Evolutionary conservation across 2,329 filamentous ascomycete species (phyloP).

Genomic region (Trichoderma citrinoviride): DNA sequence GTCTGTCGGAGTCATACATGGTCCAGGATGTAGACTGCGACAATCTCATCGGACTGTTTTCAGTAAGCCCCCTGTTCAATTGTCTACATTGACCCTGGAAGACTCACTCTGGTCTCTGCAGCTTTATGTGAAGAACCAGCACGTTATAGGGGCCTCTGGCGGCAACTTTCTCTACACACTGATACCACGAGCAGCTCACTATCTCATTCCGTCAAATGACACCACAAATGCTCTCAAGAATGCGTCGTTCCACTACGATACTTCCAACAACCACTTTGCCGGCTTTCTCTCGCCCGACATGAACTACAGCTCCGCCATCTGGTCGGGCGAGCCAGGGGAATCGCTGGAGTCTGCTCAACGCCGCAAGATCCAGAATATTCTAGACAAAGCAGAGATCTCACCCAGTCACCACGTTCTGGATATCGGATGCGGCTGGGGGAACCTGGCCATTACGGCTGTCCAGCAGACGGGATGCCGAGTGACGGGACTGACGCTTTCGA

Average conservation of each 20-base stretch:
- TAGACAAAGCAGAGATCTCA: constrained; percentile 62
- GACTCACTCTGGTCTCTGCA: not conserved
- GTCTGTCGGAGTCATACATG: constrained; percentile 24
- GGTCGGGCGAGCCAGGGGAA: constrained; percentile 41
- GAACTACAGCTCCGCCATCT: constrained; percentile 24
- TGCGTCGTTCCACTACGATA: constrained; percentile 23
- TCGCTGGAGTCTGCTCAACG: constrained; percentile 63
- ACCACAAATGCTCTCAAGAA: constrained; percentile 10
- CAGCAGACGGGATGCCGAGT: constrained; percentile 63
- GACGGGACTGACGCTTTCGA: constrained; percentile 64
- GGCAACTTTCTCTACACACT: constrained; percentile 9
- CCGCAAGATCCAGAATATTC: constrained; percentile 65
- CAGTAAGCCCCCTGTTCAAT: not conserved
- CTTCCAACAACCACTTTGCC: constrained; percentile 22
- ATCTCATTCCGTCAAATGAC: constrained; percentile 8
- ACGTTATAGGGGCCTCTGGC: constrained; percentile 3
- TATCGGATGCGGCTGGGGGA: constrained; percentile 73
- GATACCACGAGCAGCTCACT: constrained; percentile 3
- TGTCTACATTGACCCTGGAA: not conserved
- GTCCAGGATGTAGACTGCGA: constrained; percentile 21
- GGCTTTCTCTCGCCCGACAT: constrained; percentile 22
- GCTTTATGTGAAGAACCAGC: constrained; percentile 18
- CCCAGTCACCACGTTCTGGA: constrained; percentile 65
- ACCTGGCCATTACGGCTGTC: constrained; percentile 67
- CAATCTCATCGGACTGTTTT: constrained; percentile 20